These are phyloP conservation scores for Colletotrichum shisoi DNA, from an alignment of 2,329 filamentous ascomycete genomes.

Conservation along the genomic window DNA sequence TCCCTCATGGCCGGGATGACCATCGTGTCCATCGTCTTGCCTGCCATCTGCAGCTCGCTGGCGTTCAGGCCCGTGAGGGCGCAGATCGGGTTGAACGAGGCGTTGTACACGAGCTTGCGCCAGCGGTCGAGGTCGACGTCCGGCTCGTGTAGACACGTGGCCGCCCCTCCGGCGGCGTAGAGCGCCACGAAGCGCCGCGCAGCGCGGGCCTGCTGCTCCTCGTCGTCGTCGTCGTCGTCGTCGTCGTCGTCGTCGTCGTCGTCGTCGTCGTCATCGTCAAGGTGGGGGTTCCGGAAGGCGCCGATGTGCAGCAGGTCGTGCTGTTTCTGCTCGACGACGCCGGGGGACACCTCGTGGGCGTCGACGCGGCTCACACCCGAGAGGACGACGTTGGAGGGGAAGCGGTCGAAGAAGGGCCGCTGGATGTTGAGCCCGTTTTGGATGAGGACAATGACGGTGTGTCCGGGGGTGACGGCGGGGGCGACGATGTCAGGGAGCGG, in stretches of 20 bases:
- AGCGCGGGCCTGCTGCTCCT: slow-evolving; percentile 42
- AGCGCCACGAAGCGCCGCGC: slow-evolving; percentile 56
- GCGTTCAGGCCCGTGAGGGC: slow-evolving; percentile 62
- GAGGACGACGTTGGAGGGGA: slow-evolving; percentile 61
- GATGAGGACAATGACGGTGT: slow-evolving; percentile 63
- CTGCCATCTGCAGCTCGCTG: slow-evolving; percentile 56
- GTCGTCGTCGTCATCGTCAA: slow-evolving; percentile 40
- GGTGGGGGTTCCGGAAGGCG: slow-evolving; percentile 53
- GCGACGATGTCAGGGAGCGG: slow-evolving; percentile 57
- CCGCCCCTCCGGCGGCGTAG: slow-evolving; percentile 58
- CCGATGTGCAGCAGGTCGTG: slow-evolving; percentile 60
- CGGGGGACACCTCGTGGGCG: slow-evolving; percentile 56
- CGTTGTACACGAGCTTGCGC: slow-evolving; percentile 61
- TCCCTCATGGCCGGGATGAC: slow-evolving; percentile 63
- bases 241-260: too few relatives aligned
- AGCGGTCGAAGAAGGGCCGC: slow-evolving; percentile 57
- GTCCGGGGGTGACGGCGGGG: slow-evolving; percentile 59
- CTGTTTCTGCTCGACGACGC: slow-evolving; percentile 62
- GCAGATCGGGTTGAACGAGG: slow-evolving; percentile 62
- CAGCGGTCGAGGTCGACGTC: slow-evolving; percentile 57
- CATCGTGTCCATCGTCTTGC: slow-evolving; percentile 55
- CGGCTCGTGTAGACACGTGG: slow-evolving; percentile 51
- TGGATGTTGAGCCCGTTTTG: slow-evolving; percentile 73
- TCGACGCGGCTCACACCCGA: slow-evolving; percentile 63
- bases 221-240: too few relatives aligned